phyloP scores from a whole-genome alignment of 257 asterid species.

The Capsicum rhomboideum region DNA sequence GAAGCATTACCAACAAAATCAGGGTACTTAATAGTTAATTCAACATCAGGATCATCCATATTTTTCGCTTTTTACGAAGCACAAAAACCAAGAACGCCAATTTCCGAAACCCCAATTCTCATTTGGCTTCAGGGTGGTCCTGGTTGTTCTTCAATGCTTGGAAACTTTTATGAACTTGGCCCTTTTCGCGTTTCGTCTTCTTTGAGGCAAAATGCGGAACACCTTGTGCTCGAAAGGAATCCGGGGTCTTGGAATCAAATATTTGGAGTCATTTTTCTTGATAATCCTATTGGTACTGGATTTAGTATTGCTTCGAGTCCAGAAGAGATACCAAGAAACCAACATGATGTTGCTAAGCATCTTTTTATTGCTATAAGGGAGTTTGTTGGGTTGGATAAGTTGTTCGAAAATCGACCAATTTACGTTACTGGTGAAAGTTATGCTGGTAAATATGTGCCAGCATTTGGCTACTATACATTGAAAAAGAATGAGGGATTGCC shows the following conservation, averaged over 20 bases:
- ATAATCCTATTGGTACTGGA: conserved; percentile 78
- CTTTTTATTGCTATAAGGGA: conserved; percentile 44
- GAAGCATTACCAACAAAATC: conserved; percentile 71
- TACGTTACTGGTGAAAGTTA: conserved; percentile 75
- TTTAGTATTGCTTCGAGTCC: conserved; percentile 52
- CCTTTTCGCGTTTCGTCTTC: conserved; percentile 51
- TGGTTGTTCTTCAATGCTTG: conserved; percentile 81
- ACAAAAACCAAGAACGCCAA: conserved; percentile 19
- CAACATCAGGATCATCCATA: conserved; percentile 63
- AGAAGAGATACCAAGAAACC: conserved; percentile 72
- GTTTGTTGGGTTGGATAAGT: conserved; percentile 35
- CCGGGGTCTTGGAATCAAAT: conserved; percentile 76
- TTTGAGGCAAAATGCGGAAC: conserved; percentile 4
- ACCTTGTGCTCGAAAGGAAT: conserved; percentile 36
- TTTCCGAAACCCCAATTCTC: conserved; percentile 44
- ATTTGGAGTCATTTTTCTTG: conserved; percentile 66
- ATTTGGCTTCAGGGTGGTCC: conserved; percentile 95
- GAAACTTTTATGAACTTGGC: conserved; percentile 69
- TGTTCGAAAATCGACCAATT: conserved; percentile 46
- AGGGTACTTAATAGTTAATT: conserved; percentile 65
- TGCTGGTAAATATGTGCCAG: conserved; percentile 85
- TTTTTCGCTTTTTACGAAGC: conserved; percentile 78
- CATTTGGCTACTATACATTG: conserved; percentile 54
- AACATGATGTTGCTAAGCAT: conserved; percentile 57
- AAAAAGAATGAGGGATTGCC: conserved; percentile 39